phyloP scores from a whole-genome alignment of 2,329 filamentous ascomycete species.

The Blastomyces emzantsi region DNA sequence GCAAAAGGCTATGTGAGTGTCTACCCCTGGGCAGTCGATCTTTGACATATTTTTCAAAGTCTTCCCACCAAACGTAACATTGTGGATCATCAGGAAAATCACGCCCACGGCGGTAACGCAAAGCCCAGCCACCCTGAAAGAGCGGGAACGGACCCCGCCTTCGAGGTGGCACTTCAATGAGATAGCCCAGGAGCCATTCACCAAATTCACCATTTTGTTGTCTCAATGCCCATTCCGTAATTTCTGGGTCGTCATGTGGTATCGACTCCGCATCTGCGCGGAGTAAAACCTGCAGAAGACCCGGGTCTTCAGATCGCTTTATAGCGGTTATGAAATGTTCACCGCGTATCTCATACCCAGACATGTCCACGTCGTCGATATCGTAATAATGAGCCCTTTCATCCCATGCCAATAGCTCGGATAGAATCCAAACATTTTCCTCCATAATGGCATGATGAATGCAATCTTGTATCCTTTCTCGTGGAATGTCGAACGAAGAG shows the following conservation, averaged over 20 bases:
- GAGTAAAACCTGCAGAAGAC: slow-evolving; percentile 27
- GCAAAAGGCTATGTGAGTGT: too few relatives aligned
- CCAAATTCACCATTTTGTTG: slow-evolving; percentile 21
- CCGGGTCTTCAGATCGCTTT: slow-evolving; percentile 19
- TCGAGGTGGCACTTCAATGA: slow-evolving; percentile 23
- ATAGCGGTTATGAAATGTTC: slow-evolving; percentile 30
- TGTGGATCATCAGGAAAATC: background rate
- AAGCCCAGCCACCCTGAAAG: background rate
- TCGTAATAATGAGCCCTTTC: slow-evolving; percentile 23
- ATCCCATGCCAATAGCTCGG: slow-evolving; percentile 32
- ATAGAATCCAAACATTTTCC: slow-evolving; percentile 25
- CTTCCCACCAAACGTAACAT: background rate
- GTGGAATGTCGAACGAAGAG: slow-evolving; percentile 20
- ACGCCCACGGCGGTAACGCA: background rate
- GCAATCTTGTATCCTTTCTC: slow-evolving; percentile 30
- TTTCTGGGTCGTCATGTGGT: slow-evolving; percentile 27
- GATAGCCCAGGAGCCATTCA: slow-evolving; percentile 29
- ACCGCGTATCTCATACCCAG: background rate
- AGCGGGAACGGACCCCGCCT: background rate
- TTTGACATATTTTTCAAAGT: background rate
- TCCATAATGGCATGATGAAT: slow-evolving; percentile 32
- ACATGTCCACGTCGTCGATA: background rate
- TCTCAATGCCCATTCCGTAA: slow-evolving; percentile 31
- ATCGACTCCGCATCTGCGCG: slow-evolving; percentile 33
- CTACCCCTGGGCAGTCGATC: background rate